Evolutionary conservation across 768 basidiomycete genomes (phyloP).

Genomic region (Pulveroboletus sp.): DNA sequence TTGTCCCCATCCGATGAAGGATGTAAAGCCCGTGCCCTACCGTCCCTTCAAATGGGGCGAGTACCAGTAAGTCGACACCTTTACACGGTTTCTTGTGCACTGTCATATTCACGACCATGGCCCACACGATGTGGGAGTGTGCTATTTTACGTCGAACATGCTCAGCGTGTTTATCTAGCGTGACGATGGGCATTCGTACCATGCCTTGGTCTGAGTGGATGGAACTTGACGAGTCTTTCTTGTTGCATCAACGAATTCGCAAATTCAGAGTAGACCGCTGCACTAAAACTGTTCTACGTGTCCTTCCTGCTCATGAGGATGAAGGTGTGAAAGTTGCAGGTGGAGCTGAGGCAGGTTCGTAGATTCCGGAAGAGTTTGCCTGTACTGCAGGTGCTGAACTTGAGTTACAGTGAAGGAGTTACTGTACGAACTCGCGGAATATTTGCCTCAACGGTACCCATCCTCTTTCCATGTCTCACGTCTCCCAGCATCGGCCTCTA

Average conservation of each 20-base stretch:
- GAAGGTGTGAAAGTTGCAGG: conserved; percentile 33
- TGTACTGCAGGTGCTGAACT: neutral
- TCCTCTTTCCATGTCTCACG: conserved; percentile 51
- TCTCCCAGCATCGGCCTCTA: conserved; percentile 6
- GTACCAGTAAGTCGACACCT: conserved; percentile 52
- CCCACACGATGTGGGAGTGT: neutral
- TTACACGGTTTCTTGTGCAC: neutral
- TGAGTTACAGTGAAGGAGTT: conserved; percentile 51
- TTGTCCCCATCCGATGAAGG: conserved; percentile 33
- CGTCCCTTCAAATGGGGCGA: conserved; percentile 65
- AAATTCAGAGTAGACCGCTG: conserved; percentile 48
- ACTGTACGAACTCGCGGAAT: conserved; percentile 65
- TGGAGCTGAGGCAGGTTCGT: conserved; percentile 29
- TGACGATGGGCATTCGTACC: conserved; percentile 68
- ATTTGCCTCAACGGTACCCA: conserved; percentile 63
- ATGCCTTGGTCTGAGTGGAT: conserved; percentile 78
- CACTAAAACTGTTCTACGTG: conserved; percentile 44
- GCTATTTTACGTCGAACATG: neutral
- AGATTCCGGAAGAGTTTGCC: neutral
- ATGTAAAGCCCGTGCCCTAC: conserved; percentile 58
- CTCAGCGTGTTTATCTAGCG: conserved; percentile 31
- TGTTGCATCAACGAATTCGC: conserved; percentile 53
- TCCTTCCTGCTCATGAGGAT: conserved; percentile 43
- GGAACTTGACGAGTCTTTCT: conserved; percentile 62
- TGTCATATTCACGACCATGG: neutral